Evolutionary conservation across 208 protist species (phyloP), one percentile per base, ranked within the genome.

Genomic region (Trypanosoma rangeli): DNA sequence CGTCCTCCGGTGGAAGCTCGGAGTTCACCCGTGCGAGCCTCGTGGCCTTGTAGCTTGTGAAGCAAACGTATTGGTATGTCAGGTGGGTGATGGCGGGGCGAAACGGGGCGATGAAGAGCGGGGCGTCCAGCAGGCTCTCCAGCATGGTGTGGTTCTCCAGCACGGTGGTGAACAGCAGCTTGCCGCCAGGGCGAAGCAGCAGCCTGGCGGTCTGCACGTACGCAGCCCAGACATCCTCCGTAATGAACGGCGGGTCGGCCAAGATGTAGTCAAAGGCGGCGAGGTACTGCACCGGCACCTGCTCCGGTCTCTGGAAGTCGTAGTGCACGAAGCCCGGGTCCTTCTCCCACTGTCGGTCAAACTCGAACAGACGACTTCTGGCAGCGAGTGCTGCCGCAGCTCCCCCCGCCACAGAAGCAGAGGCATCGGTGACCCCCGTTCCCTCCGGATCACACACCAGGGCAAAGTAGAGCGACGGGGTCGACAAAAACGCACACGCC

Each of bases 201-300:
- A 94, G 73, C 71, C 79, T 81, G 12, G 74, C 73, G 2, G 88
- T 93, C 28, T 78, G 64, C 3, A 91, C 69, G 79, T 97, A 98
- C 52, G 70, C 63, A 24, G 46, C 58, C 94, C 95, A 98, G 31
- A 95, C 92, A 28, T 97, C 92, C 24, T 70, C 68, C 0, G 95
- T 98, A 68, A 98, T 97, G 69, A 98, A 98, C 0, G 95, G 95
- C 31, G 95, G 95, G 65, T 98, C 95, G n/a, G 92, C 89, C n/a
- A 98, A 73, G 31, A 97, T 76, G 64, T 94, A 96, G 76, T 97
- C 93, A 65, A 95, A 98, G 61, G 69, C 71, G 24, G 74, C 80
- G 53, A 86, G 71, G 58, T 94, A 82, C 64, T 90, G 78, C 5
- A 92, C 75, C 1, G 86, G 87, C 20, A 98, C 68, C 35, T 86